These are phyloP conservation scores for Solanum hybrid DNA, from an alignment of 305 asterid species.

Conservation along the genomic window DNA sequence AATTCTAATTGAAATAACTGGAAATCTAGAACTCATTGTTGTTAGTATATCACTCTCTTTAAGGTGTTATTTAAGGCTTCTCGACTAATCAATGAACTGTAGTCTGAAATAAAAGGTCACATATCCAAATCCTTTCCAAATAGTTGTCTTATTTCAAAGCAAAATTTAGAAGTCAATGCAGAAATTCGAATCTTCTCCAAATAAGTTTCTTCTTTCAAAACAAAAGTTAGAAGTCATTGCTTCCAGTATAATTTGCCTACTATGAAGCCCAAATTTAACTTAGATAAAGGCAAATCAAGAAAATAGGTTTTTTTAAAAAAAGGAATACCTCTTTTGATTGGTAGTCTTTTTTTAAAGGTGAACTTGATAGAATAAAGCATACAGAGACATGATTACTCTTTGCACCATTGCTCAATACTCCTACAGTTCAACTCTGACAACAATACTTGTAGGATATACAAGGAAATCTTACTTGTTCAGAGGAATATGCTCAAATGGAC, in stretches of 20 bases:
- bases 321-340: not conserved
- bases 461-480: conserved; percentile 52
- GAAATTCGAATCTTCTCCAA: not conserved
- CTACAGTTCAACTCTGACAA: not conserved
- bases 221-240: not conserved
- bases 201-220: not conserved
- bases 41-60: not conserved
- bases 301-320: not conserved
- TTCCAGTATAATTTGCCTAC: not conserved
- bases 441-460: not conserved
- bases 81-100: not conserved
- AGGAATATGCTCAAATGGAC: conserved; percentile 90
- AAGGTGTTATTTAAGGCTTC: not conserved
- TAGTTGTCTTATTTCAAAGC: not conserved
- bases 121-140: not conserved
- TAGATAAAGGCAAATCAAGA: not conserved
- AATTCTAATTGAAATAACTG: not conserved
- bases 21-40: not conserved
- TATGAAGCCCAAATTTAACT: not conserved
- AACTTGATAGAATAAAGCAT: not conserved
- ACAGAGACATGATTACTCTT: not conserved
- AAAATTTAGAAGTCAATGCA: not conserved
- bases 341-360: not conserved
- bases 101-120: not conserved
- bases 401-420: not conserved